Conservation (phyloP, 1,284 basidiomycete genomes). For the Boletellus deceptivus region DNA sequence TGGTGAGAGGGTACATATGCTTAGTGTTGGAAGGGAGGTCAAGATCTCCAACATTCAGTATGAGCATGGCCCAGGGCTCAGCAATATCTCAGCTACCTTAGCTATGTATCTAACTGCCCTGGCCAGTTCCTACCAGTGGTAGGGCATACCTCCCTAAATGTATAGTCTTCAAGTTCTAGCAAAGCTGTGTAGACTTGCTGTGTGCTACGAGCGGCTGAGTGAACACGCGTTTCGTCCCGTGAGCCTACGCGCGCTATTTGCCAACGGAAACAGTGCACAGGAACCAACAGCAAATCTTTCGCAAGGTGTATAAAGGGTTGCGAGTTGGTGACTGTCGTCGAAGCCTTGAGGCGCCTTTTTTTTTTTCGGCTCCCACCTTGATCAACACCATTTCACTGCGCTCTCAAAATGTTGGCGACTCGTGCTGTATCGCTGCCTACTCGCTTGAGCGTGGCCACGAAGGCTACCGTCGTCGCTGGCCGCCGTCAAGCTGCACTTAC, state of each 20-base stretch:
- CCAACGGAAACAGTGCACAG: constrained; percentile 14
- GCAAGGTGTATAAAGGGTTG: no score
- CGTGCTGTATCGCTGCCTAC: constrained; percentile 22
- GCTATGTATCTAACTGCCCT: no score
- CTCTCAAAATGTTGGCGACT: constrained; percentile 24
- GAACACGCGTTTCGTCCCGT: constrained; percentile 4
- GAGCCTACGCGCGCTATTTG: constrained; percentile 7
- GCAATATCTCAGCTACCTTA: no score
- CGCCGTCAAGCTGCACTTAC: constrained; percentile 47
- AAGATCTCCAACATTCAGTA: no score
- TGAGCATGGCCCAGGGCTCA: no score
- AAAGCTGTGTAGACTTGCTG: no score
- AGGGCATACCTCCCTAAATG: no score
- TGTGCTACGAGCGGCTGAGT: no score
- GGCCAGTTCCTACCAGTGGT: no score
- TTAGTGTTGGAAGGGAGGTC: no score
- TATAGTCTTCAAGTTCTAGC: no score
- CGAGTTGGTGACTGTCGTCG: neutral
- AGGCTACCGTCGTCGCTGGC: constrained; percentile 44
- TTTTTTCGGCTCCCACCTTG: neutral
- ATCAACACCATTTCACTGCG: constrained; percentile 9
- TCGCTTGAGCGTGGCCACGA: constrained; percentile 23
- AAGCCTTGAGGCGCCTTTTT: neutral
- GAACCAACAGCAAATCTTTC: constrained; percentile 22
- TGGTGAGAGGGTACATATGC: no score